These are phyloP conservation scores for Podaxis sp. DNA, from an alignment of 768 basidiomycete species.

Conservation along the genomic window DNA sequence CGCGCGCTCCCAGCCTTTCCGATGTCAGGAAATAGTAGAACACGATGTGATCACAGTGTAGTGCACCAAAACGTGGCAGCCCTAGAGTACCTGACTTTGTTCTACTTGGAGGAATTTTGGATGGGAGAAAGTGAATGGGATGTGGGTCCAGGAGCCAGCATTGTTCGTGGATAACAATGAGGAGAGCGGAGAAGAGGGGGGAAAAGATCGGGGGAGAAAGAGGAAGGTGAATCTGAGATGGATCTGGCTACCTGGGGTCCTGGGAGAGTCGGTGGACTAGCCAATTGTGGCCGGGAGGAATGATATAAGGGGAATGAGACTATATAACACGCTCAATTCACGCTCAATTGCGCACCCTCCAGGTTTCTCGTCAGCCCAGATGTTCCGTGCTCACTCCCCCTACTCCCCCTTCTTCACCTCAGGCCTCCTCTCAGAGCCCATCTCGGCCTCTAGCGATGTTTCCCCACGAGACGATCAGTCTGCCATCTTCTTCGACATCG, in stretches of 20 bases:
- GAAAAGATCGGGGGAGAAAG: not conserved
- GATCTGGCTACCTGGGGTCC: slow-evolving; percentile 2
- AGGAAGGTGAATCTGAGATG: not conserved
- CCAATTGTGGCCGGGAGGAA: not conserved
- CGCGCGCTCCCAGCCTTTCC: not conserved
- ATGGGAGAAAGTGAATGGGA: not conserved
- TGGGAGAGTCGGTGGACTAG: not conserved
- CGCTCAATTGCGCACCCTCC: not conserved
- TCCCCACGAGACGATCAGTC: slow-evolving; percentile 26
- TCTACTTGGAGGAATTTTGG: no score
- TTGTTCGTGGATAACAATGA: not conserved
- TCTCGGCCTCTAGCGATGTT: slow-evolving; percentile 35
- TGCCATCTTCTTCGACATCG: slow-evolving; percentile 49
- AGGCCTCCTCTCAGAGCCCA: slow-evolving; percentile 46
- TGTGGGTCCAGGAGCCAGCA: not conserved
- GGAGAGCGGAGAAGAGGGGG: not conserved
- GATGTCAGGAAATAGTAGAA: not conserved
- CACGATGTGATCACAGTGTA: not conserved
- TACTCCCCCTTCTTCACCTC: slow-evolving; percentile 70
- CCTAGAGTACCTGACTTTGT: not conserved
- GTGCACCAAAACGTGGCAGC: not conserved
- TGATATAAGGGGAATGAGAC: not conserved
- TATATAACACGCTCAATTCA: not conserved
- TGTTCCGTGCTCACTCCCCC: slow-evolving; percentile 44
- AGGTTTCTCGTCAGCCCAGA: slow-evolving; percentile 17